A percentile compares a stretch with the other conserved stretches of the same genome.
Evolutionary conservation across 2,329 filamentous ascomycete species (phyloP).

Genomic region (Calycina herbarum): DNA sequence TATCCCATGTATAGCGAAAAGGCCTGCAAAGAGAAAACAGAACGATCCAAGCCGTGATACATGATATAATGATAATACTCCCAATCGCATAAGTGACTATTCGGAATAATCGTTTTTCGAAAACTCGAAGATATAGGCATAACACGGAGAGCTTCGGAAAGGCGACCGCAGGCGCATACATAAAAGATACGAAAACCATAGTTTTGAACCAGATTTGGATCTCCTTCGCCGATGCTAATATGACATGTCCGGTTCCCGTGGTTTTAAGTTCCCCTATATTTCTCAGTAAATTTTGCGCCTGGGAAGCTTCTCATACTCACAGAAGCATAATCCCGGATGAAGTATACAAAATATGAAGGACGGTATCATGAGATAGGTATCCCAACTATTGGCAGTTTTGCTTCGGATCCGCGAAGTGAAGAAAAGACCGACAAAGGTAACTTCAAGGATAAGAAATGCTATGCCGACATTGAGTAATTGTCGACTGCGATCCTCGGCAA

Average conservation of each 20-base stretch:
- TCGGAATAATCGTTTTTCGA: conserved; percentile 17
- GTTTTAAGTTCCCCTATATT: not conserved
- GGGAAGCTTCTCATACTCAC: not conserved
- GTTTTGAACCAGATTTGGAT: not conserved
- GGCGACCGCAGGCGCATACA: conserved; percentile 13
- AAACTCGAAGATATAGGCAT: conserved; percentile 24
- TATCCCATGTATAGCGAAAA: conserved; percentile 24
- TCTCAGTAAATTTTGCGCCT: not conserved
- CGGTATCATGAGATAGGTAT: not conserved
- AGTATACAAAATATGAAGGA: not conserved
- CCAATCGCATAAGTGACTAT: conserved; percentile 15
- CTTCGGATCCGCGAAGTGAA: not conserved
- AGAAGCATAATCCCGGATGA: not conserved
- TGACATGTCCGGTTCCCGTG: not conserved
- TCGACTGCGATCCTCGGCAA: not conserved
- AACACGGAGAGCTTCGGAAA: conserved; percentile 23
- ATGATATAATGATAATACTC: conserved; percentile 10
- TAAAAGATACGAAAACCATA: not conserved
- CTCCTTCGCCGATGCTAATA: not conserved
- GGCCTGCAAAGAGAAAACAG: conserved; percentile 23
- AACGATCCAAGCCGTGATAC: conserved; percentile 15
- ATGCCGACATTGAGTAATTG: not conserved
- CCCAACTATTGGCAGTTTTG: not conserved
- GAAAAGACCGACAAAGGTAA: not conserved
- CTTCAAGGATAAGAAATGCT: not conserved